Conservation (phyloP, 306 rosid species). For the Vicia sativa region DNA sequence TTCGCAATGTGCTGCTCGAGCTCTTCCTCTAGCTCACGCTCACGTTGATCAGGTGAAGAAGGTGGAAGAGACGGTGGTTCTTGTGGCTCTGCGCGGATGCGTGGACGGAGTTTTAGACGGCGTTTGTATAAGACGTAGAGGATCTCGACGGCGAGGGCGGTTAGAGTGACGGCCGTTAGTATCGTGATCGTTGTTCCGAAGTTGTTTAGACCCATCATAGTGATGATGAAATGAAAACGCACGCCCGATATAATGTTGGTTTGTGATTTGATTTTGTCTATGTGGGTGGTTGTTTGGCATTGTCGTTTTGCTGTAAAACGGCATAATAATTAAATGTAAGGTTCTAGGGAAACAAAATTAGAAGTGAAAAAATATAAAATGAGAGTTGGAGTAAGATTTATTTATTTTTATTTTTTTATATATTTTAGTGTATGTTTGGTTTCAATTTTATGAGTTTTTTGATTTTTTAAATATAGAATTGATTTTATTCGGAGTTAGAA, state of each 20-base stretch:
- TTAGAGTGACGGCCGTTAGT: conserved; percentile 41
- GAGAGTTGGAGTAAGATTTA: too few relatives aligned
- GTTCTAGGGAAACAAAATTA: too few relatives aligned
- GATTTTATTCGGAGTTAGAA: too few relatives aligned
- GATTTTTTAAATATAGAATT: too few relatives aligned
- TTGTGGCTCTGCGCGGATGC: conserved; percentile 45
- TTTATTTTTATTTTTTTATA: too few relatives aligned
- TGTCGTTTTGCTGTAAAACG: background rate
- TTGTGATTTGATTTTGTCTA: background rate
- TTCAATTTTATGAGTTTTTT: too few relatives aligned
- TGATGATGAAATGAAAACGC: background rate
- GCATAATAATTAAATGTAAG: background rate
- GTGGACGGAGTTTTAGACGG: conserved; percentile 36
- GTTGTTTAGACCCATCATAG: conserved; percentile 49
- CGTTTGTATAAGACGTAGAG: conserved; percentile 46
- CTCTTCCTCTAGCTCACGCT: conserved; percentile 44
- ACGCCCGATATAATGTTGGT: background rate
- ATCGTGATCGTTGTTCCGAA: conserved; percentile 44
- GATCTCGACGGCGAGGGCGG: conserved; percentile 40
- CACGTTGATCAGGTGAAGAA: background rate
- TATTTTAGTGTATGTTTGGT: too few relatives aligned
- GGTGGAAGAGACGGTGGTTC: conserved; percentile 39
- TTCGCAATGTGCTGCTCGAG: conserved; percentile 43
- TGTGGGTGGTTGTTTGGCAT: conserved; percentile 27
- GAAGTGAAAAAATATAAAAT: too few relatives aligned